Conservation (phyloP, 495 filamentous ascomycete species). For the Rostrohypoxylon terebratum region DNA sequence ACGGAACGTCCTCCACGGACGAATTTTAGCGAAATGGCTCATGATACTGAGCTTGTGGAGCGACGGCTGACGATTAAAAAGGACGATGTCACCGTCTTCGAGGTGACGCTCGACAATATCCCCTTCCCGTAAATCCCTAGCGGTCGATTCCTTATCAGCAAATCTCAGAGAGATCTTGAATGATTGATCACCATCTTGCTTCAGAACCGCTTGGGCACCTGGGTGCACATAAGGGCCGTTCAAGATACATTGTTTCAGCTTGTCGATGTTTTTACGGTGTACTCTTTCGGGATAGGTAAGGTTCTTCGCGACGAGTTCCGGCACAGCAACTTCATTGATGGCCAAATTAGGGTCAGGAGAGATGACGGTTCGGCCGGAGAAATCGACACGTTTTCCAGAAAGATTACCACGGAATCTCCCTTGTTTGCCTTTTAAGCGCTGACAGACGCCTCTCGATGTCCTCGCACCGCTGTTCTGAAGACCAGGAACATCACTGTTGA, state of each 20-base stretch:
- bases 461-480: constrained; percentile 80
- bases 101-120: constrained; percentile 95
- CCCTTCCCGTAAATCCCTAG: constrained; percentile 78
- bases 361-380: constrained; percentile 97
- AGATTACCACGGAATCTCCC: constrained; percentile 96
- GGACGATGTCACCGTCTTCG: constrained; percentile 94
- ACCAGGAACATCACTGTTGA: constrained; percentile 96
- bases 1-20: constrained; percentile 95
- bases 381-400: constrained; percentile 98
- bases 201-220: constrained; percentile 83
- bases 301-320: constrained; percentile 88
- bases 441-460: constrained; percentile 90
- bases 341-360: constrained; percentile 94
- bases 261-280: constrained; percentile 82
- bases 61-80: constrained; percentile 98
- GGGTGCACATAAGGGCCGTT: constrained; percentile 84
- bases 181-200: constrained; percentile 61
- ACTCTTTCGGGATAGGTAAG: constrained; percentile 94
- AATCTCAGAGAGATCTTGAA: constrained; percentile 81
- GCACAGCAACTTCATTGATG: constrained; percentile 94
- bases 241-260: constrained; percentile 75
- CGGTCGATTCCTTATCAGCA: constrained; percentile 72
- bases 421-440: constrained; percentile 95
- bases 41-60: constrained; percentile 98
- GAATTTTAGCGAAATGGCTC: constrained; percentile 89